phyloP scores from a whole-genome alignment of 2,329 filamentous ascomycete species.

The Scedosporium apiospermum region DNA sequence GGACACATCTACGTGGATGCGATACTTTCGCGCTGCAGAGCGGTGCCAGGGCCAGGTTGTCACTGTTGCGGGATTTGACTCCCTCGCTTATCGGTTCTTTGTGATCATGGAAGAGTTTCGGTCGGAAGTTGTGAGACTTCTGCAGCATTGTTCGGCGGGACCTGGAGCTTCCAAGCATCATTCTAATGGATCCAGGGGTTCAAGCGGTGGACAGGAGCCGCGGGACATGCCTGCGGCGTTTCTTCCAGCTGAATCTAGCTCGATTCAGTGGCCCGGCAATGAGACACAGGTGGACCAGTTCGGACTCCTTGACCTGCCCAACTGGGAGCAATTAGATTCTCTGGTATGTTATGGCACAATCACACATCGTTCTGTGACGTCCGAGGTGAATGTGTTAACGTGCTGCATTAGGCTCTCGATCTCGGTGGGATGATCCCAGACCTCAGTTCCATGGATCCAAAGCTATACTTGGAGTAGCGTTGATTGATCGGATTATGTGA shows the following conservation, averaged over 20 bases:
- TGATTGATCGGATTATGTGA: no score
- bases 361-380: no score
- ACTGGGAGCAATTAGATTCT: conserved; percentile 17
- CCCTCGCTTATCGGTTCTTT: conserved; percentile 29
- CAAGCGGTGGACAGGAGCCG: no score
- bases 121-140: conserved; percentile 13
- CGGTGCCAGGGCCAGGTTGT: conserved; percentile 30
- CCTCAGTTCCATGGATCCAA: conserved; percentile 10
- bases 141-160: background rate
- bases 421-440: conserved; percentile 48
- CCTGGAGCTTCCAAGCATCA: background rate
- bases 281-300: conserved; percentile 9
- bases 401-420: conserved; percentile 35
- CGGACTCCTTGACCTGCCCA: conserved; percentile 10
- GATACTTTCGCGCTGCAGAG: conserved; percentile 25
- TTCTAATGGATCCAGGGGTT: no score
- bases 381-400: conserved; percentile 24
- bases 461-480: background rate
- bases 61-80: conserved; percentile 24
- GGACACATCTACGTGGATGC: conserved; percentile 16
- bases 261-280: background rate
- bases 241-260: background rate
- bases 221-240: no score
- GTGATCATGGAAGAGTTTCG: conserved; percentile 28
- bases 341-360: conserved; percentile 9